A percentile compares a stretch with the other conserved stretches of the same genome.
Conservation (phyloP, 495 filamentous ascomycete species). For the Staphylotrichum longicolle region DNA sequence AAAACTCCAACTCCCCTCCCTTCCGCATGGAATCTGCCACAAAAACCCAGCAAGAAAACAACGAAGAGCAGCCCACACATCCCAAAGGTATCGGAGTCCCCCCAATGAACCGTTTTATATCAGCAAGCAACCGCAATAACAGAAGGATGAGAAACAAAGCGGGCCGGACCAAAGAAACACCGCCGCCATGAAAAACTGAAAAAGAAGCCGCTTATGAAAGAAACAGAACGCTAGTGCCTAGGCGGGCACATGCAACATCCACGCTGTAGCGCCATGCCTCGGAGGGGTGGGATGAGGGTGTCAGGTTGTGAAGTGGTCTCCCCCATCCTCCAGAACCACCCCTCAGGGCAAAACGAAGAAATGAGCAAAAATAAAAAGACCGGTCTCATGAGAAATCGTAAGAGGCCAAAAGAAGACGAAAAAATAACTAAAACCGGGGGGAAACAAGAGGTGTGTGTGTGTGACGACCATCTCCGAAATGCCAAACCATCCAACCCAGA, state of each 20-base stretch:
- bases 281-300: background rate
- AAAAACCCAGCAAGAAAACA: background rate
- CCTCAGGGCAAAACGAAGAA: no score
- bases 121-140: constrained; percentile 8
- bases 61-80: constrained; percentile 11
- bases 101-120: constrained; percentile 21
- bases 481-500: constrained; percentile 9
- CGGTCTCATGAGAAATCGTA: background rate
- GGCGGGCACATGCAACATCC: background rate
- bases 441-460: background rate
- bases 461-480: constrained; percentile 2
- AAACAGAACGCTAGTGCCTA: background rate
- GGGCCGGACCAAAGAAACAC: constrained; percentile 12
- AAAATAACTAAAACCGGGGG: background rate
- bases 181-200: constrained; percentile 1
- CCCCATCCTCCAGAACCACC: no score
- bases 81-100: constrained; percentile 12
- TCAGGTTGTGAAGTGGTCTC: no score
- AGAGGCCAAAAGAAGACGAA: background rate
- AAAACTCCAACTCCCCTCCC: constrained; percentile 11
- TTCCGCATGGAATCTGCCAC: constrained; percentile 2
- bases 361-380: background rate
- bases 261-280: background rate
- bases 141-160: constrained; percentile 6
- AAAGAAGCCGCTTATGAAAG: background rate